These are phyloP conservation scores for Pyrrhoderma lamaoense DNA, from an alignment of 1,284 basidiomycete genomes.

Conservation along the genomic window DNA sequence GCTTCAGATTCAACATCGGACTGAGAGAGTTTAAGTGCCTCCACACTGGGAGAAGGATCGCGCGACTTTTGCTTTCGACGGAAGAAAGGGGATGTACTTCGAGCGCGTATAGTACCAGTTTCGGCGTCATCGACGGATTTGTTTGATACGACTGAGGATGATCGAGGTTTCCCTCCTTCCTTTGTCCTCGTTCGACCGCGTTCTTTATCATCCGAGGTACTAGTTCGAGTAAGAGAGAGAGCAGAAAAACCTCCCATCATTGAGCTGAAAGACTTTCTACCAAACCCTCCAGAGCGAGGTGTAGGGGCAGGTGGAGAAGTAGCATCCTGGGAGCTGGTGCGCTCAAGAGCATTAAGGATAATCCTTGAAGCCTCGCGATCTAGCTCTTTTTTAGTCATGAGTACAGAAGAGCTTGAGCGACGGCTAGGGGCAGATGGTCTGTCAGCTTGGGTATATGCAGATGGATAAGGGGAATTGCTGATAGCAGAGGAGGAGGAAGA, in stretches of 20 bases:
- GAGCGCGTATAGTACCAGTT: conserved; percentile 37
- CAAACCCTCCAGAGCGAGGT: conserved; percentile 41
- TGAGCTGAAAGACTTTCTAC: conserved; percentile 56
- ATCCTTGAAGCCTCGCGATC: conserved; percentile 36
- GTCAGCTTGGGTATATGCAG: conserved; percentile 10
- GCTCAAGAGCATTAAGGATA: conserved; percentile 41
- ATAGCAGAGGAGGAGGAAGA: conserved; percentile 15
- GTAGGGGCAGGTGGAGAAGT: conserved; percentile 24
- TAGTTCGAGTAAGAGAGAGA: conserved; percentile 49
- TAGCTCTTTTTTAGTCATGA: conserved; percentile 29
- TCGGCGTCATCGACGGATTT: conserved; percentile 27
- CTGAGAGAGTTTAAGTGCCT: conserved; percentile 60
- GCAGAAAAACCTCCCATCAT: conserved; percentile 63
- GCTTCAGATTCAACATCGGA: conserved; percentile 61
- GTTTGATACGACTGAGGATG: conserved; percentile 39
- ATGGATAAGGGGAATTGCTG: conserved; percentile 7
- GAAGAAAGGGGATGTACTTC: conserved; percentile 73
- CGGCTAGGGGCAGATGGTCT: conserved; percentile 12
- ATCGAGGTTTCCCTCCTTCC: conserved; percentile 38
- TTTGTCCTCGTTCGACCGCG: conserved; percentile 22
- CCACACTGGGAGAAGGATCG: conserved; percentile 64
- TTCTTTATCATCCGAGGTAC: conserved; percentile 33
- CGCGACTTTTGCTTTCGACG: conserved; percentile 53
- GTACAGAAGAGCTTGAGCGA: conserved; percentile 13
- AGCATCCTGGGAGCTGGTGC: conserved; percentile 26